Base-by-base conservation (phyloP, 2,329 filamentous ascomycete species). In the Exophiala viscosa region DNA sequence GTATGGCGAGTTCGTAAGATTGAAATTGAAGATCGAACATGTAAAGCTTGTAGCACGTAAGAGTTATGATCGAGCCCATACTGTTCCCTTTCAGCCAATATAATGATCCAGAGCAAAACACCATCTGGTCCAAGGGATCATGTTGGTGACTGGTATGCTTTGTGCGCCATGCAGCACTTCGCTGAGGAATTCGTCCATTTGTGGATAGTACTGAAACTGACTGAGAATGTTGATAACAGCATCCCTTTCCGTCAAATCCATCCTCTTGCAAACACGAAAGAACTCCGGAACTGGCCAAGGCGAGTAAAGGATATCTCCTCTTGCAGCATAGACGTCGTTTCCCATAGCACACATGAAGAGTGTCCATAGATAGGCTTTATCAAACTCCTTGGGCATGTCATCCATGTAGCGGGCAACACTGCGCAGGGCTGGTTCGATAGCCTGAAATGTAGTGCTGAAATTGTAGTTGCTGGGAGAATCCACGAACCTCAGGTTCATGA, bases 401-500 rank as follows among this genome's bases (percentile, higher is more conserved):
- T 28, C 23, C 17, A 13, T 18, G 14, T 40, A 13, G 3, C 6
- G 23, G 7, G 33, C 35, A 9, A 43, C 42, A 10, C 40, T 17
- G 3, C 32, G 41, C n/a, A 54, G 36, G 11, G 43, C 31, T n/a
- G 44, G 38, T 38, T 50, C 52, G 23, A 54, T 54, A 28, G 33
- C 41, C 14, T 46, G 46, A 39, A 44, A 54, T 9, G 46, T 42
- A n/a, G 40, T 46, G 43, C 46, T 54, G 41, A 54, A 54, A 33
- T 54, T 54, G 46, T 50, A 54, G 35, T 54, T 54, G 35, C 34
- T 50, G 28, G 52, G 42, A 34, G 42, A 38, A 15, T 54, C 47
- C 13, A 45, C 14, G 36, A 50, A 54, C 17, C 34, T 40, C 11
- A 54, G 40, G 31, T 54, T 54, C 52, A 54, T 54, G 7, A 50